Evolutionary conservation across 2,329 filamentous ascomycete species (phyloP), one percentile per base, ranked within the genome.

Genomic region (Neodidymelliopsis sp.): DNA sequence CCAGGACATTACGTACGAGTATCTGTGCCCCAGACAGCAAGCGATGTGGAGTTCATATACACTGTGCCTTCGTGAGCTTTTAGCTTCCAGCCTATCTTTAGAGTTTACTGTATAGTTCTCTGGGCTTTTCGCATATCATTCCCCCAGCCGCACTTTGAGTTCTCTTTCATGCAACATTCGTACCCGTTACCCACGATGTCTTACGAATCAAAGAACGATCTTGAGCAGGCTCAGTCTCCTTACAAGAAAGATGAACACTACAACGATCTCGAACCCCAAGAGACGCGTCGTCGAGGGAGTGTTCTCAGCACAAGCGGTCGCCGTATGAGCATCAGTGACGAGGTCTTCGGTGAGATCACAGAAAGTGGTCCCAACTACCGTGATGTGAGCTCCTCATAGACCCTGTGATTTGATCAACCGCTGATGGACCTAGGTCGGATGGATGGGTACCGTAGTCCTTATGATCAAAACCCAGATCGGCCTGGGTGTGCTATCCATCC

Each of bases 401-500:
- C 12, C 11, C 12, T 20, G 2, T 9, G 6, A 4, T 18, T 15
- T 8, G 13, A 1, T 25, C 13, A 19, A 27, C 15, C 20, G 8
- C 16, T 35, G 10, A 36, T 8, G 6, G 1, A 2, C 20, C 10
- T 23, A 61, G 58, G 58, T 61, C 8, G 55, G 53, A 2, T 59
- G 50, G 53, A 33, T 53, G 25, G 58, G 56, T 1, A 56, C 56
- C 2, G 49, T 59, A 2, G 58, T 50, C 10, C 40, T 61, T 15
- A 61, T 61, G 58, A 50, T 61, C 45, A 61, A 61, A 33, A 59
- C 56, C 0, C 56, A 61, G 37, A 51, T 61, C 19, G 57, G 57
- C 29, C 49, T 65, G 24, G 69, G 69, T 42, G 75, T 80, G 19
- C 69, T 80, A 12, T 76, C 77, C 0, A 77, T 80, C n/a, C 78